Evolutionary conservation across 495 filamentous ascomycete genomes (phyloP).

Genomic region (Xylaria acuta): DNA sequence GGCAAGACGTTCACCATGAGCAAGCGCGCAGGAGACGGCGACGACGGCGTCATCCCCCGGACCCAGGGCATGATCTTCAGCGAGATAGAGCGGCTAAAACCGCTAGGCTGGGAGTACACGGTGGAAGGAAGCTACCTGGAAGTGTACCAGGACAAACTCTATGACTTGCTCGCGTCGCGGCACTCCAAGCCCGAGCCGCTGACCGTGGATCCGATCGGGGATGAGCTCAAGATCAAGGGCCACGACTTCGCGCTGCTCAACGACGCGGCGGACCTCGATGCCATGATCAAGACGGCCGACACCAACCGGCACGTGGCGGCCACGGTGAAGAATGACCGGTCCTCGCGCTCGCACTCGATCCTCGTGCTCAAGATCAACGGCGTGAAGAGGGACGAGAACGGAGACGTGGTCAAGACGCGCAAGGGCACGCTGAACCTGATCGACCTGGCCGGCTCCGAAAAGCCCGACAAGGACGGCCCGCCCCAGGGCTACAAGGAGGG

Average conservation of each 20-base stretch:
- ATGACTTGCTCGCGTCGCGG: slow-evolving; percentile 85
- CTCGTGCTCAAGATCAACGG: slow-evolving; percentile 93
- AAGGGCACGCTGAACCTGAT: slow-evolving; percentile 97
- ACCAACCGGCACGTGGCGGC: slow-evolving; percentile 90
- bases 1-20: slow-evolving; percentile 99
- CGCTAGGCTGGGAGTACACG: slow-evolving; percentile 91
- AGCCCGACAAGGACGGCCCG: slow-evolving; percentile 81
- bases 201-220: slow-evolving; percentile 57
- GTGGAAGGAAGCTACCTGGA: slow-evolving; percentile 98
- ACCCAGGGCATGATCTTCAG: slow-evolving; percentile 93
- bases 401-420: slow-evolving; percentile 79
- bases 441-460: slow-evolving; percentile 91
- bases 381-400: slow-evolving; percentile 59
- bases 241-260: slow-evolving; percentile 66
- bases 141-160: slow-evolving; percentile 97
- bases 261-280: slow-evolving; percentile 78
- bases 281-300: slow-evolving; percentile 79
- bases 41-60: slow-evolving; percentile 93
- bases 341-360: slow-evolving; percentile 91
- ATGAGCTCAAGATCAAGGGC: slow-evolving; percentile 69
- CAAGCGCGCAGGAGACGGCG: slow-evolving; percentile 49
- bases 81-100: slow-evolving; percentile 77
- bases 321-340: slow-evolving; percentile 94
- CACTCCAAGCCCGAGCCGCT: slow-evolving; percentile 94
- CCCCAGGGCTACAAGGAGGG: slow-evolving; percentile 90